Evolutionary conservation across 2,329 filamentous ascomycete species (phyloP), one percentile per base, ranked within the genome.

Genomic region (Aciculosporium take): DNA sequence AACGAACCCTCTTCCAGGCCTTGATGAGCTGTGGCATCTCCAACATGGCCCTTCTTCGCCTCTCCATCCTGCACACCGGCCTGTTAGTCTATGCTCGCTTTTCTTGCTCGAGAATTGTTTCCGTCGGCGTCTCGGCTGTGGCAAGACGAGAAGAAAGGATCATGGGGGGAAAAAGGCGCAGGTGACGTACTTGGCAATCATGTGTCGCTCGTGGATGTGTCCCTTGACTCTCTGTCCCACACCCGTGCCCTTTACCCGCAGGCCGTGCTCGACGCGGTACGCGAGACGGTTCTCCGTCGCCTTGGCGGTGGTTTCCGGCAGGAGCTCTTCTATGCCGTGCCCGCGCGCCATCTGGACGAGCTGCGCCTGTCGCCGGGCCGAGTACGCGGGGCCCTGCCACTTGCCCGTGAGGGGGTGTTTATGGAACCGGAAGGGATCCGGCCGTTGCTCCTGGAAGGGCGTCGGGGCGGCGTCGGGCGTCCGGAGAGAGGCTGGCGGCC

Each of bases 221-320:
- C 91, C 91, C 81, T 96, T 98, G 60, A 95, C 89, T 63, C 74
- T 79, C 65, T 95, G 80, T 44, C 87, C 89, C 51, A 86, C 79
- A 70, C 91, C 89, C 1, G 89, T 96, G 53, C 89, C 89, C 74
- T 88, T 89, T 44, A 95, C 83, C 47, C 80, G 72, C 60, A 94
- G 59, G 38, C 88, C 89, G 49, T 81, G 72, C 67, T 93, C 83
- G 44, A 86, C 75, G 44, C 84, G 69, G 59, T 78, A 74, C 54
- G 76, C 71, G 55, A 87, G 72, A 60, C 71, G 78, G 57, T 75
- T 72, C 51, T 79, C 81, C 2, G 80, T 81, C 52, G 79, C 78
- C 73, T 94, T 94, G 44, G 68, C 68, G 9, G 68, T 68, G 9
- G 81, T 83, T 51, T 73, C 74, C 1, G 88, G 88, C 45, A 95